These are phyloP conservation scores for Capronia americana DNA, from an alignment of 2,329 filamentous ascomycete genomes.

Conservation along the genomic window DNA sequence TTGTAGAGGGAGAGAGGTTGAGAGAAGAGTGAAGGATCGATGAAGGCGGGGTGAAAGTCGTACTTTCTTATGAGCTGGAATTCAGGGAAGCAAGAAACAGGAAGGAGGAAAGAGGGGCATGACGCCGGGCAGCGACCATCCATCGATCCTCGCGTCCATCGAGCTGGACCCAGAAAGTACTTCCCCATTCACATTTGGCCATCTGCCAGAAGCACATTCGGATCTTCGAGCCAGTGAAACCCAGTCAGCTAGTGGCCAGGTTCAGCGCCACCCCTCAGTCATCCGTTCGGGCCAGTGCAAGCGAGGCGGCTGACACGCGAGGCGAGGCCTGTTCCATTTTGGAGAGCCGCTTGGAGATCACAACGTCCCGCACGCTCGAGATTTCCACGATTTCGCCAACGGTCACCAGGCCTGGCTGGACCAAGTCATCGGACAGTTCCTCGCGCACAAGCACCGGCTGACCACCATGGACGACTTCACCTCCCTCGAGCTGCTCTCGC, in stretches of 20 bases:
- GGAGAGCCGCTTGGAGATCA: slow-evolving; percentile 9
- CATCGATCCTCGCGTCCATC: not conserved
- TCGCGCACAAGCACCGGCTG: not conserved
- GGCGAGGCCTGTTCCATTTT: slow-evolving; percentile 5
- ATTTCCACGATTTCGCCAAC: slow-evolving; percentile 11
- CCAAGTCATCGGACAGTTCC: slow-evolving; percentile 1
- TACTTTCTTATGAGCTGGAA: slow-evolving; percentile 2
- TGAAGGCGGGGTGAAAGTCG: slow-evolving; percentile 13
- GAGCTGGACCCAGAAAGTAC: not conserved
- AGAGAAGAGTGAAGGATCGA: not conserved
- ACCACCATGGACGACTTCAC: slow-evolving; percentile 82
- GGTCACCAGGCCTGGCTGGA: slow-evolving; percentile 8
- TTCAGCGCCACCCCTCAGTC: slow-evolving; percentile 8
- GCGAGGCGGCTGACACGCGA: slow-evolving; percentile 18
- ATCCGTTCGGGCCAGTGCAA: slow-evolving; percentile 24
- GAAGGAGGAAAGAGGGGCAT: slow-evolving; percentile 7
- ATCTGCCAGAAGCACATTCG: slow-evolving; percentile 4
- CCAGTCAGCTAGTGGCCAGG: not conserved
- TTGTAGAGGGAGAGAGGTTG: not conserved
- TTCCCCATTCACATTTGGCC: slow-evolving; percentile 6
- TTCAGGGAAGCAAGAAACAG: not conserved
- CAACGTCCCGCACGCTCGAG: slow-evolving; percentile 4
- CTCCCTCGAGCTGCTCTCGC: slow-evolving; percentile 88
- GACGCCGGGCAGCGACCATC: not conserved
- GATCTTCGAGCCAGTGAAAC: not conserved